Evolutionary conservation across 257 asterid species (phyloP).

Genomic region (Rauvolfia tetraphylla): DNA sequence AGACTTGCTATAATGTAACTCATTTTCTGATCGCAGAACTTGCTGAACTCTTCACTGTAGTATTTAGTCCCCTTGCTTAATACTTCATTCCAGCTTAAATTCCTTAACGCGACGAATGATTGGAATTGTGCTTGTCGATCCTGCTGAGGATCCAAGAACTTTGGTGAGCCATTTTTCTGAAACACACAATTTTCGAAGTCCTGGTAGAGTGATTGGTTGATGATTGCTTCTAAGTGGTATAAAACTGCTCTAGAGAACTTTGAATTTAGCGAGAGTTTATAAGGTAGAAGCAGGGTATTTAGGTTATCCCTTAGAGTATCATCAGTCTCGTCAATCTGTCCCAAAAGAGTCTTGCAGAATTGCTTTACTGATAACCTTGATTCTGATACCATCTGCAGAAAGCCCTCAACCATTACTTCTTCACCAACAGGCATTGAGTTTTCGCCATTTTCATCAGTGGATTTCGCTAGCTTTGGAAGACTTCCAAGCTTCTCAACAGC

Average conservation of each 20-base stretch:
- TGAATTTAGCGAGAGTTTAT: slow-evolving; percentile 52
- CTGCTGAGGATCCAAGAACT: slow-evolving; percentile 59
- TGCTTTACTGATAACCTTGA: slow-evolving; percentile 79
- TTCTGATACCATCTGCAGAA: slow-evolving; percentile 79
- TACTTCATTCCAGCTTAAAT: slow-evolving; percentile 88
- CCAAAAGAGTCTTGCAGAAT: slow-evolving; percentile 65
- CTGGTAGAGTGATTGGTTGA: slow-evolving; percentile 73
- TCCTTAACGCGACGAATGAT: slow-evolving; percentile 66
- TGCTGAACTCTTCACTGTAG: slow-evolving; percentile 86
- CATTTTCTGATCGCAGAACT: slow-evolving; percentile 92
- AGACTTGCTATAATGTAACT: slow-evolving; percentile 50
- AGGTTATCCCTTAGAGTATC: slow-evolving; percentile 42
- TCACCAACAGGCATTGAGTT: slow-evolving; percentile 53
- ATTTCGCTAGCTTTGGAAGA: slow-evolving; percentile 32
- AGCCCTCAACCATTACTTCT: slow-evolving; percentile 77
- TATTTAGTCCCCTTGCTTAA: slow-evolving; percentile 79
- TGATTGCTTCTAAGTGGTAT: slow-evolving; percentile 76
- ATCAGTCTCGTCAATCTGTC: slow-evolving; percentile 53
- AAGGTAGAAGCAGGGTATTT: slow-evolving; percentile 57
- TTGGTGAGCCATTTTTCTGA: slow-evolving; percentile 66
- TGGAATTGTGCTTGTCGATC: slow-evolving; percentile 62
- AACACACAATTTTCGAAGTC: slow-evolving; percentile 81
- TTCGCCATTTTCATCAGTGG: slow-evolving; percentile 38
- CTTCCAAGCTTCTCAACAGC: slow-evolving; percentile 34
- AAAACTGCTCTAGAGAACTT: slow-evolving; percentile 54